A percentile compares a stretch with the other conserved stretches of the same genome.
Conservation (phyloP, 805 yeast species). For the Candida montana region DNA sequence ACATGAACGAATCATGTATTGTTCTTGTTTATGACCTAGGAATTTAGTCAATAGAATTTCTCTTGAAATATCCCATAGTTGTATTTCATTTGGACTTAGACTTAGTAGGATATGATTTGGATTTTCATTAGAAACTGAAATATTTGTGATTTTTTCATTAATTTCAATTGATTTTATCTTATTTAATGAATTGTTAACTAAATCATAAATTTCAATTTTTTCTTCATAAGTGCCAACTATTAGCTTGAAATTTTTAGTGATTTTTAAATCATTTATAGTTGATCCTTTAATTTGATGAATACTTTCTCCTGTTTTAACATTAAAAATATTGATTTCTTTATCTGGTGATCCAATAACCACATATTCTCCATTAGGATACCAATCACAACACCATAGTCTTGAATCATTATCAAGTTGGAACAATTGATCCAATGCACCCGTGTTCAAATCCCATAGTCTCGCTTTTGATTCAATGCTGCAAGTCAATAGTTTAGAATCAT, state of each 20-base stretch:
- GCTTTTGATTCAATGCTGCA: constrained; percentile 70
- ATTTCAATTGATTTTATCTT: constrained; percentile 43
- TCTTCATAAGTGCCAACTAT: constrained; percentile 62
- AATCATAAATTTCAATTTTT: constrained; percentile 55
- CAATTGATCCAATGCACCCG: constrained; percentile 27
- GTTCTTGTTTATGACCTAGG: constrained; percentile 67
- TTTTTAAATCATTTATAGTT: constrained; percentile 63
- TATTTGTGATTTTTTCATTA: constrained; percentile 58
- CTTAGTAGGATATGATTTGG: constrained; percentile 54
- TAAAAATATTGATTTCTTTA: constrained; percentile 49
- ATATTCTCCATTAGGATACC: constrained; percentile 51
- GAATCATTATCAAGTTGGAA: constrained; percentile 21
- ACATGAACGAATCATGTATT: constrained; percentile 67
- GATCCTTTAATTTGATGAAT: constrained; percentile 29
- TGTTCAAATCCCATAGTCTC: constrained; percentile 58
- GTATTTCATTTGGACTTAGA: constrained; percentile 69
- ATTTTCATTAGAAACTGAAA: constrained; percentile 51
- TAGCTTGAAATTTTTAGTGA: constrained; percentile 60
- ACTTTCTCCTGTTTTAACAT: constrained; percentile 26
- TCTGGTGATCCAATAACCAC: constrained; percentile 78
- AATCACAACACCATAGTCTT: constrained; percentile 58
- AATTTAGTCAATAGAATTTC: constrained; percentile 56
- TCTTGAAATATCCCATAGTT: constrained; percentile 69
- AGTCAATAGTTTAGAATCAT: constrained; percentile 59
- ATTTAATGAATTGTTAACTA: constrained; percentile 30